Base-by-base conservation (phyloP, 2,329 filamentous ascomycete genomes). In the Scedosporium boydii region DNA sequence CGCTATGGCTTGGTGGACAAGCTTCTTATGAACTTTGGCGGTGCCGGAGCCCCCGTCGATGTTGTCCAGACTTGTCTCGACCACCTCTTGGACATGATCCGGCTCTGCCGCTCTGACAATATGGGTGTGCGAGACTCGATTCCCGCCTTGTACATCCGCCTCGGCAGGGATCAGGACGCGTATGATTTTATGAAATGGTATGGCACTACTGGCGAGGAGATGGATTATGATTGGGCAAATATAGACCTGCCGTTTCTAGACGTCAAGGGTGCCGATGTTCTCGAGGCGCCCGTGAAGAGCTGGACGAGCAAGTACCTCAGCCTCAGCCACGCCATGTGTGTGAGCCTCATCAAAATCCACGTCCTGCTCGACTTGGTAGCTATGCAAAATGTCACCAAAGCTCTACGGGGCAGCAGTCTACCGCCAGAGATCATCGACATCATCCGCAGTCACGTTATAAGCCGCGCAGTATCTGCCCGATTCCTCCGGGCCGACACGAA, bases 91-190 rank as follows among this genome's bases (percentile, higher is more conserved):
- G 78, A 79, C 58, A 75, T 82, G 72, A 61, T 83, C 48, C 71
- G 73, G 1, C 70, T 83, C 1, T 74, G 72, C 63, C 74, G 76
- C 2, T n/a, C 65, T 10, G 80, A 83, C 65, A 77, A 77, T 63
- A 70, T 80, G 71, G 75, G 76, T 0, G 18, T 80, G 3, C 73
- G 79, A 0, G 53, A 74, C 18, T 21, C 77, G 0, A 63, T 79
- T 0, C 80, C 82, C 0, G 64, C 67, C 0, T 51, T 80, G 9
- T 72, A 77, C 62, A 67, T 85, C 14, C 76, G 80, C 2, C 71
- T 84, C 6, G 74, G 74, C 21, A 71, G 68, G 51, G 80, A 84
- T 62, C 80, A 83, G 66, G 78, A 80, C n/a, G 77, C 74, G 66
- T 80, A 80, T 64, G 75, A 79, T 61, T 78, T 78, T 44, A 57